Base-by-base conservation (phyloP, 179 eudicot species). In the Spinacia oleracea region DNA sequence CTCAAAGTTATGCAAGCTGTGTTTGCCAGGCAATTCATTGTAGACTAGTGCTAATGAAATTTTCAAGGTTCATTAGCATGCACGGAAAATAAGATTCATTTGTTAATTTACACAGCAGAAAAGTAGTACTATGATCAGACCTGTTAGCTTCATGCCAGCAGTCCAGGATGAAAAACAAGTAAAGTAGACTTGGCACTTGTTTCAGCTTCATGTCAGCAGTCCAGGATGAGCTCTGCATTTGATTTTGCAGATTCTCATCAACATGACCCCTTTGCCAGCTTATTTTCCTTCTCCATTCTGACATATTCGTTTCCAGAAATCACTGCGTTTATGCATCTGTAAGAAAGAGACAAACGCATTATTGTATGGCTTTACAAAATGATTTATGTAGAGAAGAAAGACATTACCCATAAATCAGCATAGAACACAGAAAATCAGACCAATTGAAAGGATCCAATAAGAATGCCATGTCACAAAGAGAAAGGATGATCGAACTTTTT, bases 271-370 rank as follows among this genome's bases (percentile, higher is more conserved):
- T 89, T 93, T 69, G 85, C 85, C 80, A 85, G 88, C 81, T 87
- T 93, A 81, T 83, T 85, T 81, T 96, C 99, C 79, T 88, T 90
- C 86, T 93, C 98, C 84, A 93, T 79, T 84, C 96, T 87, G 70
- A 92, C 96, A 74, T 87, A 85, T 83, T 93, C 99, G 78, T 90
- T 90, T 66, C 91, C 99, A 53, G 91, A 93, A 80, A 96, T 90
- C 78, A 96, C 99, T 34, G 97, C 91, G 86, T 87, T 86, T 73
- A 96, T 90, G 87, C 99, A 96, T 88, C 99, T 96, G 90, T 65
- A 21, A 77, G 60, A 50, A 69, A 20, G 27, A 55, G 6, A 63
- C 27, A 32, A 77, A 66, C 73, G n/a, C n/a, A n/a, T n/a, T n/a
- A n/a, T n/a, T n/a, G n/a, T n/a, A n/a, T 73, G 9, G 78, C 50